Percentiles rank a stretch among this genome's conserved stretches.
Evolutionary conservation across 23 red algal species (phyloP).

Genomic region (Gracilaria caudata): DNA sequence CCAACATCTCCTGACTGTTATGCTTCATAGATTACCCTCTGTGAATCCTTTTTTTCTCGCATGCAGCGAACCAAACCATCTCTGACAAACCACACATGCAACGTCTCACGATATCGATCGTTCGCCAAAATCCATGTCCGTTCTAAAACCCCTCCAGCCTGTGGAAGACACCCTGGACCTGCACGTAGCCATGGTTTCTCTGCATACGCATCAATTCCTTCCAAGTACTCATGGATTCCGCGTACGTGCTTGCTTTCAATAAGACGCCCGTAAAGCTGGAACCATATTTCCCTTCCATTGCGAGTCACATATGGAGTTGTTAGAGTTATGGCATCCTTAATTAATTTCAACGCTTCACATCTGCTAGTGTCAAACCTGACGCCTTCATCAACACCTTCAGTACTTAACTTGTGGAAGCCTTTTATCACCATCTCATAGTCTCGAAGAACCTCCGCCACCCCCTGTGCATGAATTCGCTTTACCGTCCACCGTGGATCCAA

Average conservation of each 20-base stretch:
- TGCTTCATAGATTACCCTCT: not conserved
- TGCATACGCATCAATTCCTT: not conserved
- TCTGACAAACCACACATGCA: not conserved
- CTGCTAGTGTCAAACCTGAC: too few relatives aligned
- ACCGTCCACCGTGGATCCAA: not conserved
- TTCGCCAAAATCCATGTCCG: not conserved
- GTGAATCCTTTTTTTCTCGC: slow-evolving; percentile 1
- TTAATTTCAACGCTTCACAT: too few relatives aligned
- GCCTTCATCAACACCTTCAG: too few relatives aligned
- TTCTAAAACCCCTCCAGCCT: not conserved
- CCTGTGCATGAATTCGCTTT: not conserved
- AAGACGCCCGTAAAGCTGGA: not conserved
- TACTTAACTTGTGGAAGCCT: too few relatives aligned
- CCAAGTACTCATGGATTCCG: too few relatives aligned
- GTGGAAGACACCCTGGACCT: not conserved
- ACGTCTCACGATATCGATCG: not conserved
- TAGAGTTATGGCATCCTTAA: too few relatives aligned
- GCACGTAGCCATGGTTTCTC: not conserved
- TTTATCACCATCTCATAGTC: not conserved
- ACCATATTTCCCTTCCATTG: not conserved
- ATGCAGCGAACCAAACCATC: not conserved
- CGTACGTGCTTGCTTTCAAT: too few relatives aligned
- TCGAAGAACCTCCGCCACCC: not conserved
- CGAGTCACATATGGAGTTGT: not conserved
- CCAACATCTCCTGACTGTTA: not conserved